Evolutionary conservation across 495 filamentous ascomycete species (phyloP), one percentile per base, ranked within the genome.

Genomic region (Neurospora sp.): DNA sequence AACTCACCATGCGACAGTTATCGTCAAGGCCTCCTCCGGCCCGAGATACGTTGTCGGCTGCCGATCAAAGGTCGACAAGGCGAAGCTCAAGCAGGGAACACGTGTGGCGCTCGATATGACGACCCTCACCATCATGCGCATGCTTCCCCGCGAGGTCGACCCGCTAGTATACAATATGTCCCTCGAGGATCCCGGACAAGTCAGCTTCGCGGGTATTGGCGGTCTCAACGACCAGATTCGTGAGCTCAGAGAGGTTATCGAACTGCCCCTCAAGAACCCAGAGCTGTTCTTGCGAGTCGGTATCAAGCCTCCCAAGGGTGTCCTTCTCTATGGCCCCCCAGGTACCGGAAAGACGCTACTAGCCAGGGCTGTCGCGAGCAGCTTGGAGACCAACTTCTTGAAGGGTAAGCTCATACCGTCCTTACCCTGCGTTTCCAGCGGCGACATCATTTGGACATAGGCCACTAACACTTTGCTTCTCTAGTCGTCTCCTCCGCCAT

Each of bases 91-190:
- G 87, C 96, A 99, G 84, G 96, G 96, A 75, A 97, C 94, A 4
- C 94, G 96, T 77, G 96, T 99, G 73, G 96, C 96, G 59, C 92
- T 99, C 71, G 96, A 99, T 81, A 99, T 99, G 96, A 99, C 96
- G 44, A 99, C 96, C 18, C 91, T 99, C 74, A 99, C 96, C 38
- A 99, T 99, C 82, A 99, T 99, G 96, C 93, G 96, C 73, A 99
- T 99, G 96, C 85, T 99, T 48, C 96, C 96, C 48, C 93, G 96
- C 76, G 96, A 99, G 85, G 96, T 99, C 75, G 96, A 99, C 80
- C 96, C 96, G 20, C 84, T 98, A 75, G 96, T 99, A 69, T 99
- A 99, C 88, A 99, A 98, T 86, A 99, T 99, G 96, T 99, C 96
- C 53, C 84, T 99, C 72, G 96, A 98, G 83, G 96, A 99, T 79